These are phyloP conservation scores for Eucalyptus virginea DNA, from an alignment of 345 rosid genomes.

Conservation along the genomic window DNA sequence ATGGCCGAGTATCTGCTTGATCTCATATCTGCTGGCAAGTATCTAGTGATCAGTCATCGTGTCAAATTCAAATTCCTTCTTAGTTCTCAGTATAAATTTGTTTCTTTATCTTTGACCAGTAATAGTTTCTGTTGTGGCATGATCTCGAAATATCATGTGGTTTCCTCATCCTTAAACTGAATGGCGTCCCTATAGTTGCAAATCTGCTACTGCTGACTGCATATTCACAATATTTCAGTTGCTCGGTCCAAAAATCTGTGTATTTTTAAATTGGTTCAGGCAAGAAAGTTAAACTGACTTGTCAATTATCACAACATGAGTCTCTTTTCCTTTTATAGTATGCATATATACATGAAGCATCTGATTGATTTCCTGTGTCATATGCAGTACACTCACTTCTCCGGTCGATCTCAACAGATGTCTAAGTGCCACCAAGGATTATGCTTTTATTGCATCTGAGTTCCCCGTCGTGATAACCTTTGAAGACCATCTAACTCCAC, in stretches of 20 bases:
- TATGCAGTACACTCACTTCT: conserved; percentile 50
- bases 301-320: not conserved
- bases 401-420: conserved; percentile 51
- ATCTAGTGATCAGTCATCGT: not conserved
- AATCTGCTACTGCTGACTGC: not conserved
- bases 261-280: not conserved
- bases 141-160: not conserved
- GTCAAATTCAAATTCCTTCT: not conserved
- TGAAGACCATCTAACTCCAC: conserved; percentile 63
- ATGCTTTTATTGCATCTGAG: conserved; percentile 51
- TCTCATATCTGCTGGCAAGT: not conserved
- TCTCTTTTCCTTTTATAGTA: not conserved
- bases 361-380: not conserved
- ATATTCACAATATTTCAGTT: not conserved
- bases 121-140: not conserved
- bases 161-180: not conserved
- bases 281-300: not conserved
- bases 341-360: not conserved
- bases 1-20: not conserved
- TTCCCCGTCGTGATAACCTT: conserved; percentile 85
- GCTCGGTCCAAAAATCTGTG: not conserved
- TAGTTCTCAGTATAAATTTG: not conserved
- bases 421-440: conserved; percentile 38
- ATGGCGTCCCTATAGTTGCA: not conserved
- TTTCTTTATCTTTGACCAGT: not conserved